A percentile compares a stretch with the other conserved stretches of the same genome.
Evolutionary conservation across 345 rosid species (phyloP).

Genomic region (Salix exigua): DNA sequence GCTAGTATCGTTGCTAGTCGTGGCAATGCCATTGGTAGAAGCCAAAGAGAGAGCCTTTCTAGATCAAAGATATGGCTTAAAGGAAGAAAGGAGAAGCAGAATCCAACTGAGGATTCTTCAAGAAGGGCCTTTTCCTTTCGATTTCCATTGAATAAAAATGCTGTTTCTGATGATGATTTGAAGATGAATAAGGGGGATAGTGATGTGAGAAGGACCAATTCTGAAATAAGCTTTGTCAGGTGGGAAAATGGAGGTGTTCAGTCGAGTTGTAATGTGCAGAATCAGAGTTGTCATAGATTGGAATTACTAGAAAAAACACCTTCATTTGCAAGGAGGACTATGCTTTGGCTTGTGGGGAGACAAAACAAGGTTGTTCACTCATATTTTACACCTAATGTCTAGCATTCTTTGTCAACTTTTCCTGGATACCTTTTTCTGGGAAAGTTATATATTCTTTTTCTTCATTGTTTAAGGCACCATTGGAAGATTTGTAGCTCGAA

Average conservation of each 20-base stretch:
- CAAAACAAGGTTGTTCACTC: slow-evolving; percentile 95
- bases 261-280: slow-evolving; percentile 38
- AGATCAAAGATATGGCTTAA: slow-evolving; percentile 85
- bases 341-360: slow-evolving; percentile 84
- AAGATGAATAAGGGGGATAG: slow-evolving; percentile 24
- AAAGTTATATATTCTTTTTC: neutral
- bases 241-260: slow-evolving; percentile 39
- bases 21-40: slow-evolving; percentile 24
- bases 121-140: slow-evolving; percentile 66
- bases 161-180: slow-evolving; percentile 10
- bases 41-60: slow-evolving; percentile 69
- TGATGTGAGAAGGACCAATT: slow-evolving; percentile 29
- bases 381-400: slow-evolving; percentile 49
- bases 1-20: slow-evolving; percentile 8
- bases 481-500: slow-evolving; percentile 20
- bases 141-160: slow-evolving; percentile 36
- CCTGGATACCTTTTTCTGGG: slow-evolving; percentile 9
- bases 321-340: slow-evolving; percentile 89
- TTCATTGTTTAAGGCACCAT: slow-evolving; percentile 11
- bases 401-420: slow-evolving; percentile 12
- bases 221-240: slow-evolving; percentile 41
- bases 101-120: slow-evolving; percentile 34
- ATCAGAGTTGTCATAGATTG: slow-evolving; percentile 36
- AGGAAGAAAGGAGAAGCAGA: slow-evolving; percentile 58
- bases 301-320: slow-evolving; percentile 60